These are phyloP conservation scores for Pleomassaria siparia DNA, from an alignment of 2,329 filamentous ascomycete genomes.

Conservation along the genomic window DNA sequence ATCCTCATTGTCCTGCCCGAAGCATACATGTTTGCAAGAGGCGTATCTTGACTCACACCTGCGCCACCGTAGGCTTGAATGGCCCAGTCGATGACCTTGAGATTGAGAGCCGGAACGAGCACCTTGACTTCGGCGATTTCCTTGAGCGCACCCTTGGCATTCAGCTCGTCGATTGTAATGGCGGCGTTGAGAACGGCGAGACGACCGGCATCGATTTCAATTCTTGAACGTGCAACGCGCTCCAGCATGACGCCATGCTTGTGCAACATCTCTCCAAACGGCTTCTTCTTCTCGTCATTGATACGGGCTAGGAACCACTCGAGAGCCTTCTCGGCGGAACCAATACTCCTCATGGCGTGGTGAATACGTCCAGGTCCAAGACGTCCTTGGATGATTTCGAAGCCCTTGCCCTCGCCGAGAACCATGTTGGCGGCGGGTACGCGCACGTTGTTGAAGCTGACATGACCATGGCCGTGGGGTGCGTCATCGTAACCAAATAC, in stretches of 20 bases:
- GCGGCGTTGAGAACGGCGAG: constrained; percentile 92
- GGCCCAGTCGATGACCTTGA: constrained; percentile 89
- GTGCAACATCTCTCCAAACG: constrained; percentile 83
- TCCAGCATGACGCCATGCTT: constrained; percentile 94
- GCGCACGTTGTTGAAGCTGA: constrained; percentile 85
- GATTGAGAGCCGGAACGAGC: constrained; percentile 76
- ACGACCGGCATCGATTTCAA: constrained; percentile 91
- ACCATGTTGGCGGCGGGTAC: constrained; percentile 83
- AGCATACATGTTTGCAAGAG: constrained; percentile 76
- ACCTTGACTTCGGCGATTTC: constrained; percentile 97
- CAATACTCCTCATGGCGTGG: constrained; percentile 95
- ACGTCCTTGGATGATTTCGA: constrained; percentile 97
- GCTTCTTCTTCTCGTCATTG: constrained; percentile 87
- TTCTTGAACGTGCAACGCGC: constrained; percentile 87
- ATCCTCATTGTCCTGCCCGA: constrained; percentile 78
- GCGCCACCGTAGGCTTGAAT: constrained; percentile 90
- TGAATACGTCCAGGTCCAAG: constrained; percentile 95
- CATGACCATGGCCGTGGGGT: constrained; percentile 95
- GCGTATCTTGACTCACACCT: constrained; percentile 92
- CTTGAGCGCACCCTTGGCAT: constrained; percentile 85
- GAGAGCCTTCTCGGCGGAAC: constrained; percentile 84
- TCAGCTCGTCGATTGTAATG: constrained; percentile 86
- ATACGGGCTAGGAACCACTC: constrained; percentile 94
- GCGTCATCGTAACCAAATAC: constrained; percentile 98
- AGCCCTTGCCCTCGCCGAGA: constrained; percentile 88